Evolutionary conservation across 73 alveolate species (phyloP).

Genomic region (Blepharisma japonicum): DNA sequence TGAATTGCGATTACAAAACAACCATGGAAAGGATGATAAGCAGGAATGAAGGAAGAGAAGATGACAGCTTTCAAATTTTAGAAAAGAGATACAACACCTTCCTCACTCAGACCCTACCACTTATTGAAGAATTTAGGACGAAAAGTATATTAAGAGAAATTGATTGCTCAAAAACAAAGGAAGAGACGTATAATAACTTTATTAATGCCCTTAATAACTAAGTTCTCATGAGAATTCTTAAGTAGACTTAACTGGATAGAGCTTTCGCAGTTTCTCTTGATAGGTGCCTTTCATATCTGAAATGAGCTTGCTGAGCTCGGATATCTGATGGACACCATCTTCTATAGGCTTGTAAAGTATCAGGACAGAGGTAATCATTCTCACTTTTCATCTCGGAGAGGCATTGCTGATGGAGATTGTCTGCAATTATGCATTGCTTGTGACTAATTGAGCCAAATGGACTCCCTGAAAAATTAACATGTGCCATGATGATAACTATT

Average conservation of each 20-base stretch:
- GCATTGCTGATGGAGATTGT: conserved; percentile 24
- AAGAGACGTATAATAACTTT: too few species aligned
- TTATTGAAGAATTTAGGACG: too few species aligned
- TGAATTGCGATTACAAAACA: conserved; percentile 88
- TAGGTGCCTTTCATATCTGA: too few species aligned
- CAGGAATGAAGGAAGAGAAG: conserved; percentile 96
- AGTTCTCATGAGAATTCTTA: too few species aligned
- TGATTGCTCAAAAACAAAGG: too few species aligned
- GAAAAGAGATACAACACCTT: conserved; percentile 90
- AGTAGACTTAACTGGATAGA: too few species aligned
- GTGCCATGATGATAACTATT: conserved; percentile 3
- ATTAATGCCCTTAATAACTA: too few species aligned
- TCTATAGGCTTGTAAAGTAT: conserved; percentile 28
- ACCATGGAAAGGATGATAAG: conserved; percentile 81
- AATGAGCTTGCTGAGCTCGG: too few species aligned
- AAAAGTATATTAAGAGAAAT: too few species aligned
- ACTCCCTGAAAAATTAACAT: neutral
- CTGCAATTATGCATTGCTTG: conserved; percentile 30
- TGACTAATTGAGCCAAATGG: conserved; percentile 19
- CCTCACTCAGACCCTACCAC: neutral
- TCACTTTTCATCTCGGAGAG: conserved; percentile 4
- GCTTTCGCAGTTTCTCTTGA: too few species aligned
- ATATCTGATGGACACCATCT: conserved; percentile 19
- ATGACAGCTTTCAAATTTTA: conserved; percentile 94
- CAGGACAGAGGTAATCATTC: conserved; percentile 22